Evolutionary conservation across 1,284 basidiomycete species (phyloP), one percentile per base, ranked within the genome.

Genomic region (Leccinum cinnamomeum): DNA sequence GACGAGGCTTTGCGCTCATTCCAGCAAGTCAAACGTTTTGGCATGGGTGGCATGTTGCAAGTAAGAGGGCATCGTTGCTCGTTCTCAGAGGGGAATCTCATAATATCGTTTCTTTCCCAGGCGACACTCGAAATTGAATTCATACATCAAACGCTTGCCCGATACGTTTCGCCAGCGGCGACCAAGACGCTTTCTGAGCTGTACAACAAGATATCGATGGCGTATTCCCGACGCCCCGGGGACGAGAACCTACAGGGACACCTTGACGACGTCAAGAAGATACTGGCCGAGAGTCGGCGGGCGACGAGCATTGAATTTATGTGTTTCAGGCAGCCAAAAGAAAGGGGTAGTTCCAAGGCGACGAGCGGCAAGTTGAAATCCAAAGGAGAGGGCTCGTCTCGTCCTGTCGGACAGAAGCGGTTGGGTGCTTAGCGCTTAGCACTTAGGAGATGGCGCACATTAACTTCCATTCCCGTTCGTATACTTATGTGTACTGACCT

Each of bases 51-150:
- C 11, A 99, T 99, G 97, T 83, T 99, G 37, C 87, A 93, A 64
- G 94, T 95, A 74, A 53, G 50, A n/a, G 11, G 66, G 89, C 83
- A 44, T 44, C 33, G 30, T 57, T 53, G 28, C 56, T 63, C 39
- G 23, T 58, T 41, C 53, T 3, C 30, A 28, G 18, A 18, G 33
- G 10, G 14, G 12, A 46, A 64, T 8, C 62, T 46, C 30, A 23
- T 23, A 3, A 30, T 41, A 18, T 48, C 7, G 6, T 30, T 33
- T 33, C 33, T 2, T 46, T 48, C 46, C 11, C 70, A 97, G 91
- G 97, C 97, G 2, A 99, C 97, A 2, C 86, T 99, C 33, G 97
- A 99, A 78, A 98, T 98, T 69, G 97, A 99, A 78, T 99, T 98
- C 79, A 88, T 98, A 78, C 96, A 99, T 76, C 97, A 98, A 78